Base-by-base conservation (phyloP, 176 grass and related monocot genomes). In the Eragrostis curvula region DNA sequence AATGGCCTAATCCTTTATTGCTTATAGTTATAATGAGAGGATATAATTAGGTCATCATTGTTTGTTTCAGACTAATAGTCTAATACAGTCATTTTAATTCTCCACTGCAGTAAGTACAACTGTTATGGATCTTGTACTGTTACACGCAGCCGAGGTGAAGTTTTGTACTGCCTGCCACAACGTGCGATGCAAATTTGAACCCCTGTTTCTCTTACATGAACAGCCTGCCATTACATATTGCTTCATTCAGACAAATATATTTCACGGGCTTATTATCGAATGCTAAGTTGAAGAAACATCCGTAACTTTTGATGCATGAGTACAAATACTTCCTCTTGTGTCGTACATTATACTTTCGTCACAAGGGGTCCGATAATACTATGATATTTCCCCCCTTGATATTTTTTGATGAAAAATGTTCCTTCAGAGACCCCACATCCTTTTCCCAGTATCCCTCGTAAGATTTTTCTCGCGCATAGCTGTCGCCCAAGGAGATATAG, bases 401-500 rank as follows among this genome's bases (percentile, higher is more conserved):
- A 41, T 42, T 36, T 40, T 51, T n/a, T 3, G 30, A 11, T 59
- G 56, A 68, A 15, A 7, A 25, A 17, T 49, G 0, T 18, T 45
- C n/a, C 42, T 51, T 41, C 2, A 13, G 52, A 42, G 6, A 14
- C 11, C 23, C 8, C n/a, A 46, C 9, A 36, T 70, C 5, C 8
- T 52, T 80, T 17, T 20, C 27, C 32, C 14, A 3, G 11, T 40
- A 15, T 5, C 24, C 21, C 13, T 27, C 9, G 4, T 51, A 25
- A 60, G 15, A 70, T 81, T 61, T 81, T 71, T 71, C 5, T 18
- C 18, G 16, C 12, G 40, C 53, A 41, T 65, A 27, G 57, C 28
- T 73, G 44, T 73, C 70, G 58, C 45, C 1, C 49, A 51, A 42
- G 68, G n/a, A 40, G 42, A 73, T 73, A 43, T 53, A 20, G 71